Evolutionary conservation across 2,329 filamentous ascomycete genomes (phyloP).

Genomic region (Trichoderma sp.): DNA sequence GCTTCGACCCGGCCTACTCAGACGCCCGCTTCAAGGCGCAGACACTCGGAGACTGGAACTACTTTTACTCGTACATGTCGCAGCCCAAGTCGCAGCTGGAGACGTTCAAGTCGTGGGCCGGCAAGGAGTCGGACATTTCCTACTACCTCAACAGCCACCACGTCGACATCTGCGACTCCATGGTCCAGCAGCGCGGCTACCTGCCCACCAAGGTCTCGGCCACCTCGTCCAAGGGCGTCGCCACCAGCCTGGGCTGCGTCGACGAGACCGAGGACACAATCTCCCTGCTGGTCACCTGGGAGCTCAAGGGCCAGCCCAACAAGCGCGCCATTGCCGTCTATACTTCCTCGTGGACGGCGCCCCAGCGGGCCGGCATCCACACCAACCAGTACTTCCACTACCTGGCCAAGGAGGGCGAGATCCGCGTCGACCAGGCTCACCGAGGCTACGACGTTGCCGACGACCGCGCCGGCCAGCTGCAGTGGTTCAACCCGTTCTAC

Average conservation of each 20-base stretch:
- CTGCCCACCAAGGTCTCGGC: conserved; percentile 76
- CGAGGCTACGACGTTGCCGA: conserved; percentile 93
- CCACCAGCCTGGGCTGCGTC: conserved; percentile 73
- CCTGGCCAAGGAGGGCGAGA: conserved; percentile 78
- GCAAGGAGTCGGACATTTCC: conserved; percentile 85
- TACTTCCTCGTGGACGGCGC: conserved; percentile 92
- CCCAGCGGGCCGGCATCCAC: conserved; percentile 89
- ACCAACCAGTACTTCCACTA: conserved; percentile 98
- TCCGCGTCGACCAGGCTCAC: conserved; percentile 89
- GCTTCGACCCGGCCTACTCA: conserved; percentile 88
- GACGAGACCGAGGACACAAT: conserved; percentile 89
- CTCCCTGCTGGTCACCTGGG: conserved; percentile 85
- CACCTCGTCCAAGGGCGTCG: conserved; percentile 73
- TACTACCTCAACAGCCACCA: conserved; percentile 97
- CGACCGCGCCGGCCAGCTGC: conserved; percentile 64
- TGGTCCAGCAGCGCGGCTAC: conserved; percentile 73
- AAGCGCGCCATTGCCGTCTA: conserved; percentile 85
- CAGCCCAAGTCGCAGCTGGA: conserved; percentile 88
- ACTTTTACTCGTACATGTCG: conserved; percentile 97
- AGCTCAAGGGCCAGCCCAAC: conserved; percentile 62
- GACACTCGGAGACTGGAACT: conserved; percentile 89
- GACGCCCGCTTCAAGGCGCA: conserved; percentile 77
- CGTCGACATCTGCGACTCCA: conserved; percentile 86
- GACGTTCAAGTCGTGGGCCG: conserved; percentile 94
- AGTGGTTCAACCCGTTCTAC: conserved; percentile 94